These are phyloP conservation scores for Plantago coronopus DNA, from an alignment of 305 asterid genomes.

Conservation along the genomic window DNA sequence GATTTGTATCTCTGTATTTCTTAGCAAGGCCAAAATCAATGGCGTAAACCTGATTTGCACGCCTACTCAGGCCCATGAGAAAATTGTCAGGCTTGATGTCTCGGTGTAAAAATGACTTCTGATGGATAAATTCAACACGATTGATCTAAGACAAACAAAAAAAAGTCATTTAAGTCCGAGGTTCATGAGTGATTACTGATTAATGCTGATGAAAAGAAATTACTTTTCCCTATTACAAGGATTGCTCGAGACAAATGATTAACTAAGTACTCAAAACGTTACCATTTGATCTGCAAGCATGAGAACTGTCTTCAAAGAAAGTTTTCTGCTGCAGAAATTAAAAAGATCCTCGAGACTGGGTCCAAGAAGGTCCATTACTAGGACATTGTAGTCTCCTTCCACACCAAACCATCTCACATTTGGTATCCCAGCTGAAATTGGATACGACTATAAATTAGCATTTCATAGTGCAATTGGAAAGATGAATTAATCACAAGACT, in stretches of 20 bases:
- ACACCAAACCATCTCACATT: constrained; percentile 68
- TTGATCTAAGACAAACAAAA: constrained; percentile 44
- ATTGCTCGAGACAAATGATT: not conserved
- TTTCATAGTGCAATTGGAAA: constrained; percentile 19
- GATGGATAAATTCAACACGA: constrained; percentile 84
- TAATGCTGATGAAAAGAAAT: no score
- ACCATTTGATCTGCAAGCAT: constrained; percentile 90
- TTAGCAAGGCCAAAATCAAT: constrained; percentile 95
- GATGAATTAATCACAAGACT: constrained; percentile 5
- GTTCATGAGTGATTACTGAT: no score
- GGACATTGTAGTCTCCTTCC: constrained; percentile 70
- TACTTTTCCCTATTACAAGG: no score
- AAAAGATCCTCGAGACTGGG: constrained; percentile 80
- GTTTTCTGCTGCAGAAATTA: constrained; percentile 69
- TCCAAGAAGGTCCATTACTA: constrained; percentile 81
- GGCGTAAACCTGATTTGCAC: constrained; percentile 91
- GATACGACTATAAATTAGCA: constrained; percentile 23
- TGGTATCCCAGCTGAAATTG: constrained; percentile 68
- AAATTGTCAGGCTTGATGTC: constrained; percentile 97
- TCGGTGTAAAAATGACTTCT: constrained; percentile 85
- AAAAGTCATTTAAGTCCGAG: constrained; percentile 16
- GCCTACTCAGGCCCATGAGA: constrained; percentile 94
- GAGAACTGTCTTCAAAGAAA: constrained; percentile 71
- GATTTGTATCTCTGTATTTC: constrained; percentile 76
- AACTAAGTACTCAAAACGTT: constrained; percentile 19